A percentile compares a stretch with the other conserved stretches of the same genome.
Evolutionary conservation across 2,329 filamentous ascomycete species (phyloP).

Genomic region (Aspergillus fumigatus): DNA sequence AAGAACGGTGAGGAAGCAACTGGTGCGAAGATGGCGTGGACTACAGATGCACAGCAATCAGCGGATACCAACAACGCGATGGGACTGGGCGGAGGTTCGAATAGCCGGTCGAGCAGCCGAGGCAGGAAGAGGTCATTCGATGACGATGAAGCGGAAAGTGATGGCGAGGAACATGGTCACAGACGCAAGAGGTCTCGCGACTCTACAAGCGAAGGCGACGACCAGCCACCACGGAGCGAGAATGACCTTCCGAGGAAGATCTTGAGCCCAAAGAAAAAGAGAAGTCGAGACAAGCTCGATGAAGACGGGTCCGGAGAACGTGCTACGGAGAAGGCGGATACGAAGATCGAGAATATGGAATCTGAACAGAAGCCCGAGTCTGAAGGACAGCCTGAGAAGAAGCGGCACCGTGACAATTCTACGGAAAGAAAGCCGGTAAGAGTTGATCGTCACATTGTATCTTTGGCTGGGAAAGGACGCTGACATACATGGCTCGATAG

Average conservation of each 20-base stretch:
- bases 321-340: conserved; percentile 11
- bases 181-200: conserved; percentile 43
- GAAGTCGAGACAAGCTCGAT: conserved; percentile 41
- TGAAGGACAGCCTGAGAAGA: conserved; percentile 39
- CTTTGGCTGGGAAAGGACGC: neutral
- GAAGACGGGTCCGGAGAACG: conserved; percentile 26
- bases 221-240: conserved; percentile 9
- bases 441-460: conserved; percentile 4
- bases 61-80: conserved; percentile 6
- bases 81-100: conserved; percentile 6
- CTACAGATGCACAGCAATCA: conserved; percentile 6
- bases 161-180: conserved; percentile 26
- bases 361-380: conserved; percentile 11
- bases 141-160: conserved; percentile 25
- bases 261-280: conserved; percentile 40
- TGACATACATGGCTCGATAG: conserved; percentile 13
- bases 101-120: conserved; percentile 16
- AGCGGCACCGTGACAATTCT: conserved; percentile 40
- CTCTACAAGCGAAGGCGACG: conserved; percentile 27
- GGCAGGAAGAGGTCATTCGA: conserved; percentile 35
- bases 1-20: neutral
- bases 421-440: conserved; percentile 31
- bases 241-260: conserved; percentile 19
- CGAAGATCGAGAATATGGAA: conserved; percentile 12
- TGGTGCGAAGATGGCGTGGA: neutral